Evolutionary conservation across 2,329 filamentous ascomycete genomes (phyloP).

Genomic region (Raffaelea albimanens): DNA sequence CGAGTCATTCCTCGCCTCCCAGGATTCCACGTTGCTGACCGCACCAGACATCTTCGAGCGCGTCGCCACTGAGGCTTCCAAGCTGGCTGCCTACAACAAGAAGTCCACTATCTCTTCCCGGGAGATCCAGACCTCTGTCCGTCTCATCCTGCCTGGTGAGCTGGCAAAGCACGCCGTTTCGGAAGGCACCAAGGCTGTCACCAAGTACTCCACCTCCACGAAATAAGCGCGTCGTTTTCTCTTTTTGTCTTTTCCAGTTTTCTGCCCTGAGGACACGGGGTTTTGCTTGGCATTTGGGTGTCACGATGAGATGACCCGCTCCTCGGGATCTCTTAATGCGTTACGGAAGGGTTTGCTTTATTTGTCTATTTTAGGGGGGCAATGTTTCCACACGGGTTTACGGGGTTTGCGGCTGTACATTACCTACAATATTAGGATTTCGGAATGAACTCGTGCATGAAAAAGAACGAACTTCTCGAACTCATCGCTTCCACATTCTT

Average conservation of each 20-base stretch:
- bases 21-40: background rate
- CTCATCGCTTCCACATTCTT: no score
- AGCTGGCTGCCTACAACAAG: slow-evolving; percentile 99
- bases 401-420: slow-evolving; percentile 66
- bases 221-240: slow-evolving; percentile 58
- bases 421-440: slow-evolving; percentile 55
- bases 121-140: slow-evolving; percentile 98
- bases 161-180: slow-evolving; percentile 99
- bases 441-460: slow-evolving; percentile 55
- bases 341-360: slow-evolving; percentile 59
- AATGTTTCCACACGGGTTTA: slow-evolving; percentile 62
- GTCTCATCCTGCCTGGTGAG: slow-evolving; percentile 95
- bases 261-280: slow-evolving; percentile 28
- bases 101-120: slow-evolving; percentile 99
- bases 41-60: slow-evolving; percentile 94
- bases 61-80: slow-evolving; percentile 95
- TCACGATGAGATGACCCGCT: slow-evolving; percentile 46
- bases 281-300: slow-evolving; percentile 45
- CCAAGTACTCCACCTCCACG: slow-evolving; percentile 99
- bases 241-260: slow-evolving; percentile 45
- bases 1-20: no score
- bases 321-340: slow-evolving; percentile 58
- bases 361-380: slow-evolving; percentile 45
- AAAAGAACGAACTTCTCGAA: slow-evolving; percentile 20
- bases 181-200: slow-evolving; percentile 99